Evolutionary conservation across 352 stramenopile species (phyloP), one percentile per base, ranked within the genome.

Genomic region (Plasmopara viticola): DNA sequence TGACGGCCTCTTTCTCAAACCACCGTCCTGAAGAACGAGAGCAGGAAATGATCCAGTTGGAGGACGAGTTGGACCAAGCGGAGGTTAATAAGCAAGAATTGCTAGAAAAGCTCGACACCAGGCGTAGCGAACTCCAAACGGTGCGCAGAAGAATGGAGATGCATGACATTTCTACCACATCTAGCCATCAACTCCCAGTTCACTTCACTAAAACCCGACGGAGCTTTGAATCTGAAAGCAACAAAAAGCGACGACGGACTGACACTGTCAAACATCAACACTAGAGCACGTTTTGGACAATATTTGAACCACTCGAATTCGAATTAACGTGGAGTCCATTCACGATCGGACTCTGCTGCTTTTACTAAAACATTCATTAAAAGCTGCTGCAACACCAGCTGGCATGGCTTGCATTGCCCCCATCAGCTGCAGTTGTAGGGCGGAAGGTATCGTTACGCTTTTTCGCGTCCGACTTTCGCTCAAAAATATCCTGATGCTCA

Each of bases 301-400:
- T 25, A 25, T 25, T 25, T 25, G 1, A 25, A 25, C 20, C 20
- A 25, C 20, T 25, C 20, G 20, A 25, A 1, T 1, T 25, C 20
- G 20, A 25, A 25, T 25, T 25, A 25, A 25, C 20, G 20, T 25
- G 20, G 20, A 25, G 20, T 25, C 20, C 20, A 3, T 25, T 25
- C 20, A 25, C 20, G 20, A 3, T 25, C 3, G 20, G 20, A 25
- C 20, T 25, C 20, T 25, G 20, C 20, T 3, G 20, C 3, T 25
- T 25, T 3, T 25, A 25, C 20, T 25, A 3, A 25, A 25, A 25
- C 17, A 52, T 74, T 66, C 17, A 52, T 74, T 66, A 94, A 48
- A 94, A 94, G 63, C 81, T 94, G 77, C 58, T 92, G 84, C 84
- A 94, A 74, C 82, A 94, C 72, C 75, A 89, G 51, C 76, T 72